Evolutionary conservation across 202 grass and related monocot species (phyloP).

Genomic region (Alloteropsis angusta): DNA sequence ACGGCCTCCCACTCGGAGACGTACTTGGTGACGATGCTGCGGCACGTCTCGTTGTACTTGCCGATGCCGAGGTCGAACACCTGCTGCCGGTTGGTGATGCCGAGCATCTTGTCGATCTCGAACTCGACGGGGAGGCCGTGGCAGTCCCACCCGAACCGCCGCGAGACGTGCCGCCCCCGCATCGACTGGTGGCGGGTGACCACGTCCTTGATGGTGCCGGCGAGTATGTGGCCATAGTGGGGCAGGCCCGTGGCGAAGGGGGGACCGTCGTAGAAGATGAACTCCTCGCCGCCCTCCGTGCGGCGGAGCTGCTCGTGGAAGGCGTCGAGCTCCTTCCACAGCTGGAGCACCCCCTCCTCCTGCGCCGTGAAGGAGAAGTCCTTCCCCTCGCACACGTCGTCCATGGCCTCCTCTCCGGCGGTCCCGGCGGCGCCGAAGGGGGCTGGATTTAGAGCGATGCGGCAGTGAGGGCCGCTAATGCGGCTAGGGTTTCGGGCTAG

Average conservation of each 20-base stretch:
- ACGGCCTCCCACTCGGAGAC: slow-evolving; percentile 84
- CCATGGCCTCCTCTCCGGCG: slow-evolving; percentile 37
- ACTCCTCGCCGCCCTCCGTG: slow-evolving; percentile 80
- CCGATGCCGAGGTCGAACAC: slow-evolving; percentile 84
- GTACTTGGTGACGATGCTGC: slow-evolving; percentile 88
- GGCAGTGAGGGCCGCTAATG: not conserved
- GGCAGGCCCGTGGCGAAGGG: slow-evolving; percentile 93
- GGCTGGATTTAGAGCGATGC: not conserved
- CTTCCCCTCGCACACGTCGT: slow-evolving; percentile 88
- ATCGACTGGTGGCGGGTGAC: slow-evolving; percentile 95
- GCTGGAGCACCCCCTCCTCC: slow-evolving; percentile 66
- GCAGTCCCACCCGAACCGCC: slow-evolving; percentile 95
- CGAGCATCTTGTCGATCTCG: slow-evolving; percentile 78
- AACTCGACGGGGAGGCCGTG: slow-evolving; percentile 94
- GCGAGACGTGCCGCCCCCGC: slow-evolving; percentile 72
- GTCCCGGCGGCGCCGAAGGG: not conserved
- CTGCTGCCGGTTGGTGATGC: slow-evolving; percentile 77
- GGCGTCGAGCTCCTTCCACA: slow-evolving; percentile 51
- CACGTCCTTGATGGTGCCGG: slow-evolving; percentile 99
- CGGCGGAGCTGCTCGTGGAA: slow-evolving; percentile 76
- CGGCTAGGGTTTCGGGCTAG: slow-evolving; percentile 18
- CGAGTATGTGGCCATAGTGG: slow-evolving; percentile 93
- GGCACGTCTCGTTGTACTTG: slow-evolving; percentile 85
- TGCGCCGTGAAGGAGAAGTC: slow-evolving; percentile 76
- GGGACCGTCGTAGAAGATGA: slow-evolving; percentile 90